These are phyloP conservation scores for Plasmodium ovale DNA, from an alignment of 169 alveolate species.

Conservation along the genomic window DNA sequence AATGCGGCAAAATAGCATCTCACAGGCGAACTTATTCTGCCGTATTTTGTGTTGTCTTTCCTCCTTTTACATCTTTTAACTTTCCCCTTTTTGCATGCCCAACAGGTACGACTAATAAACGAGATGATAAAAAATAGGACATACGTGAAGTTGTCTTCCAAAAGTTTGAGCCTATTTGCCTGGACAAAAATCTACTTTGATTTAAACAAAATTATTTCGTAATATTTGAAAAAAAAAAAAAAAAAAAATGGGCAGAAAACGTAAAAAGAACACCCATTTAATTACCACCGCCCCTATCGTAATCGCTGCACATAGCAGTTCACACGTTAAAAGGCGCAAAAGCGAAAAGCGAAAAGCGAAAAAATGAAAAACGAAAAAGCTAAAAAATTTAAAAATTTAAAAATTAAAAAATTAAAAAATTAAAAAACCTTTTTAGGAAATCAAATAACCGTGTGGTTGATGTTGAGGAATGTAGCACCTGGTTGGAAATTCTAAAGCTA, in stretches of 20 bases:
- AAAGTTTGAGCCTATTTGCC: constrained; percentile 71
- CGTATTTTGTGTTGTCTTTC: background rate
- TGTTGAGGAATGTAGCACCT: constrained; percentile 47
- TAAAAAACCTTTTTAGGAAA: constrained; percentile 26
- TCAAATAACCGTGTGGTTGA: constrained; percentile 42
- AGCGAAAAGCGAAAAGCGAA: too few relatives aligned
- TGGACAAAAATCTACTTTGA: constrained; percentile 71
- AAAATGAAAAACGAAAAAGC: too few relatives aligned
- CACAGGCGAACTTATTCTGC: too few relatives aligned
- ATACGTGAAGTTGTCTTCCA: constrained; percentile 50
- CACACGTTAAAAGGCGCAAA: too few relatives aligned
- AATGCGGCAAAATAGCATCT: too few relatives aligned
- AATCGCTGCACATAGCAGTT: too few relatives aligned
- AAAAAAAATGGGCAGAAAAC: background rate
- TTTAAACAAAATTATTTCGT: constrained; percentile 57
- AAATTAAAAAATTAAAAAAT: too few relatives aligned
- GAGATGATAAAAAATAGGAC: constrained; percentile 73
- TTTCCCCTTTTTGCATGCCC: background rate
- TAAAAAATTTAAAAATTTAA: too few relatives aligned
- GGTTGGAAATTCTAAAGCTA: constrained; percentile 70
- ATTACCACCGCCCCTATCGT: too few relatives aligned
- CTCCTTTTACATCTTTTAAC: background rate
- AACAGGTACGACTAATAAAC: constrained; percentile 69
- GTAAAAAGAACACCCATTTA: too few relatives aligned
- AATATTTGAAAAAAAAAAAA: constrained; percentile 6